Percentiles rank a stretch among this genome's conserved stretches.
These are phyloP conservation scores for Fraxinus sp. DNA, from an alignment of 305 asterid species.

Conservation along the genomic window DNA sequence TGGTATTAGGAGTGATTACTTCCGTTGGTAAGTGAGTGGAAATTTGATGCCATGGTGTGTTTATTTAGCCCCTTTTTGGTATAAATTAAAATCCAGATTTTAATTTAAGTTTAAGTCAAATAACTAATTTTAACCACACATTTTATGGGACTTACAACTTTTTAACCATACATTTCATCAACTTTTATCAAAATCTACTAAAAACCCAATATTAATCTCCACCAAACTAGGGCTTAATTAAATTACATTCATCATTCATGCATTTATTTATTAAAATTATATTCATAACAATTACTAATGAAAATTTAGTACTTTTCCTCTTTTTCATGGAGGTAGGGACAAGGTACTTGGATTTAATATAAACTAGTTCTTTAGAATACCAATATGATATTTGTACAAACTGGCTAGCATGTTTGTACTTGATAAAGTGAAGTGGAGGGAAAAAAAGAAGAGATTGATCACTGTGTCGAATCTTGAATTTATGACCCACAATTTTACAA, in stretches of 20 bases:
- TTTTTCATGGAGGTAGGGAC: background rate
- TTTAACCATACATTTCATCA: no score
- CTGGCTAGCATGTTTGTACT: background rate
- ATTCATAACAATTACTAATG: background rate
- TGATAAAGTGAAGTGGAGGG: background rate
- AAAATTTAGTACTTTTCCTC: background rate
- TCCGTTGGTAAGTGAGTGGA: slow-evolving; percentile 75
- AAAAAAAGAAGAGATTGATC: background rate
- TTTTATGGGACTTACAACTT: background rate
- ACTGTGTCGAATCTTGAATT: background rate
- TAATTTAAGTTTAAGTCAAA: background rate
- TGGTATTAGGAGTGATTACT: slow-evolving; percentile 96
- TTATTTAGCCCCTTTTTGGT: background rate
- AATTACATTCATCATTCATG: background rate
- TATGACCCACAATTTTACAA: background rate
- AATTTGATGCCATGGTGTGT: background rate
- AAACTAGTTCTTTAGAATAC: background rate
- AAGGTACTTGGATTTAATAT: background rate
- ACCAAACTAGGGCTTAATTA: no score
- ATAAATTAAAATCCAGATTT: no score
- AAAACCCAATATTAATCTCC: no score
- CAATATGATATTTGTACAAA: background rate
- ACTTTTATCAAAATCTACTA: no score
- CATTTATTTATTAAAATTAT: background rate
- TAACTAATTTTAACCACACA: background rate